Evolutionary conservation across 1,284 basidiomycete genomes (phyloP), one percentile per base, ranked within the genome.

Genomic region (Coriolopsis trogii): DNA sequence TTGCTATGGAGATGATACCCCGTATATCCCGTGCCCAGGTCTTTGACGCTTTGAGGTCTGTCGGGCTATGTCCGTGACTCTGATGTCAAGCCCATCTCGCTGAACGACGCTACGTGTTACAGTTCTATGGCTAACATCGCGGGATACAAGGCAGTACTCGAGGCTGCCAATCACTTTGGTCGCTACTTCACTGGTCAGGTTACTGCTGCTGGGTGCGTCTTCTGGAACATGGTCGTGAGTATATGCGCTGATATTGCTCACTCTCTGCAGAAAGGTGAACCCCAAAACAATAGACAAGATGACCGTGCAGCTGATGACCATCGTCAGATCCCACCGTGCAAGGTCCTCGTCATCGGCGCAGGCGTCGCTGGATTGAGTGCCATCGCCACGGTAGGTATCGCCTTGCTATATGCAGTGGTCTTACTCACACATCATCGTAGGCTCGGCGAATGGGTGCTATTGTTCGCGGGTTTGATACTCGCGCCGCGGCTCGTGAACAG

Each of bases 121-220:
- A 92, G 89, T 63, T 92, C 89, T n/a, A 93, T 93, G 91, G 86
- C 89, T 13, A 93, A 93, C 63, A 93, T 92, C 41, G 82, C 89
- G 13, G 91, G 91, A 7, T 93, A 93, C 69, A 91, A 93, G 65
- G 91, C 91, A 31, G 89, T 93, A 37, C 70, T 93, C 61, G 91
- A 93, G 69, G 91, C 91, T 29, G 87, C 89, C 20, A 92, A 91
- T 68, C 82, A 89, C 64, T 93, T 93, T 61, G 91, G 91, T 64
- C 77, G 91, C 58, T 93, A 91, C 73, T 77, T 93, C 56, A 92
- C 91, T 37, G 91, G 91, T 65, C 91, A 93, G 69, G 89, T 91
- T 45, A 93, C 91, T 7, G 91, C 91, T 56, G 91, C 91, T 68
- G 89, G 88, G 84, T 90, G 67, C 63, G 84, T 71, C n/a, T 20